These are phyloP conservation scores for Casaregolazyma suthepensis DNA, from an alignment of 1,139 yeast genomes.

Conservation along the genomic window DNA sequence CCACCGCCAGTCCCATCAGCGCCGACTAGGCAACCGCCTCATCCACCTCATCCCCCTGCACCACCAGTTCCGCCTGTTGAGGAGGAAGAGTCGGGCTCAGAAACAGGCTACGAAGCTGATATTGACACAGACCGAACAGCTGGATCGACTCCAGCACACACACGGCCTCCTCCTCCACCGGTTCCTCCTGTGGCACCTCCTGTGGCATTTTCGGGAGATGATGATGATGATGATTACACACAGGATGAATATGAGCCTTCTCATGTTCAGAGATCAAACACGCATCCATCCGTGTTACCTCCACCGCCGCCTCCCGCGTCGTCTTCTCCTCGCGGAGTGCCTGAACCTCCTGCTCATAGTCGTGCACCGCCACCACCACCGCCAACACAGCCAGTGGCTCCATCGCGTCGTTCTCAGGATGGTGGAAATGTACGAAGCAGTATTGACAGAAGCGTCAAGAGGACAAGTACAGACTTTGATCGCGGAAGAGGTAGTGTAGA, in stretches of 20 bases:
- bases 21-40: conserved; percentile 15
- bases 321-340: conserved; percentile 15
- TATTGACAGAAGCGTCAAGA: conserved; percentile 9
- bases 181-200: conserved; percentile 11
- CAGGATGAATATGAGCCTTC: neutral
- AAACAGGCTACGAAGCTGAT: conserved; percentile 49
- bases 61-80: conserved; percentile 13
- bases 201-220: neutral
- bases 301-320: conserved; percentile 20
- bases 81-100: conserved; percentile 23
- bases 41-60: conserved; percentile 13
- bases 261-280: conserved; percentile 10
- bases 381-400: conserved; percentile 9
- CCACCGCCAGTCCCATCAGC: conserved; percentile 15
- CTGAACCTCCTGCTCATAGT: conserved; percentile 16
- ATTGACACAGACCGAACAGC: conserved; percentile 38
- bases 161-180: conserved; percentile 20
- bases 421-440: conserved; percentile 7
- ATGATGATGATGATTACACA: conserved; percentile 2
- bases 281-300: conserved; percentile 16
- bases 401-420: neutral
- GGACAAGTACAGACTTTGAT: conserved; percentile 8
- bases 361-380: conserved; percentile 21
- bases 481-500: conserved; percentile 13
- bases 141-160: conserved; percentile 8